These are phyloP conservation scores for Dryadomyces sulphureus DNA, from an alignment of 2,329 filamentous ascomycete genomes.

Conservation along the genomic window DNA sequence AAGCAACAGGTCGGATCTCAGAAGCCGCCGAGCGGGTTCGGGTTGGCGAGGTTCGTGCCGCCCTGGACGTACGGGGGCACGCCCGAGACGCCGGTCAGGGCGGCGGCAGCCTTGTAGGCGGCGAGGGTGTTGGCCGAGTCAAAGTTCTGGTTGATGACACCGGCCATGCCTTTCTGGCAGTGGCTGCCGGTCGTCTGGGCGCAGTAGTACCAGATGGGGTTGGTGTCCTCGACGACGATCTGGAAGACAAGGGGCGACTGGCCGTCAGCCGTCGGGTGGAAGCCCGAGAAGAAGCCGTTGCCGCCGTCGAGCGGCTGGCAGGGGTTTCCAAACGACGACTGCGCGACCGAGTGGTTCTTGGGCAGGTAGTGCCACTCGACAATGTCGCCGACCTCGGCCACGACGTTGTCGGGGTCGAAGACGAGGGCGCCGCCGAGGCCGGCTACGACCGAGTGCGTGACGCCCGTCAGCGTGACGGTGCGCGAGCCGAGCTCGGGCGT, in stretches of 20 bases:
- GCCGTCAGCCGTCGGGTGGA: slow-evolving; percentile 19
- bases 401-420: slow-evolving; percentile 35
- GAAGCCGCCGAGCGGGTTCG: slow-evolving; percentile 25
- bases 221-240: slow-evolving; percentile 24
- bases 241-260: slow-evolving; percentile 28
- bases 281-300: slow-evolving; percentile 28
- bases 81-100: slow-evolving; percentile 15
- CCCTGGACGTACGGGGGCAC: slow-evolving; percentile 20
- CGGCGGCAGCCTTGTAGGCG: slow-evolving; percentile 22
- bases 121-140: slow-evolving; percentile 21
- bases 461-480: slow-evolving; percentile 21
- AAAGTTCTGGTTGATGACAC: slow-evolving; percentile 33
- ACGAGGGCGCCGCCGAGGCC: slow-evolving; percentile 25
- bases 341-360: slow-evolving; percentile 23
- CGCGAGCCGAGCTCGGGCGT: slow-evolving; percentile 14
- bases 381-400: slow-evolving; percentile 31
- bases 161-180: slow-evolving; percentile 34
- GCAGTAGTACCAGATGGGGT: slow-evolving; percentile 30
- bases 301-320: slow-evolving; percentile 24
- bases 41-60: slow-evolving; percentile 24
- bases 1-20: slow-evolving; percentile 7
- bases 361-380: slow-evolving; percentile 42
- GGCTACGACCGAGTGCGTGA: slow-evolving; percentile 31
- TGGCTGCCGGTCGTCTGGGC: slow-evolving; percentile 25
- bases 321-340: slow-evolving; percentile 26